Evolutionary conservation across 768 basidiomycete genomes (phyloP), one percentile per base, ranked within the genome.

Genomic region (Tulasnella sp.): DNA sequence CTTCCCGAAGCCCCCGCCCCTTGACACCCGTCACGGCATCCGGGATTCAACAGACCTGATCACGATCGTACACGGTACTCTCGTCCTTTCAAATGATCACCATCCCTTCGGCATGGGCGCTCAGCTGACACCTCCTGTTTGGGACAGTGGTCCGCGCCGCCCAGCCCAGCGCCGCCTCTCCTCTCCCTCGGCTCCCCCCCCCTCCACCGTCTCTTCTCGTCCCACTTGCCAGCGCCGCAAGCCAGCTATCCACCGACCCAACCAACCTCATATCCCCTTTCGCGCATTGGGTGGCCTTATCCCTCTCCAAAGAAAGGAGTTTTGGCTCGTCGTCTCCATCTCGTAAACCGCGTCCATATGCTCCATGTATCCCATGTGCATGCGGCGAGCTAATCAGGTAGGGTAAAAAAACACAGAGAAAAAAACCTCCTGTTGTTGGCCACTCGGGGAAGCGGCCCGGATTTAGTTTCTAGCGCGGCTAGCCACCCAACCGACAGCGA

Each of bases 261-360:
- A 26, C 15, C 35, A 35, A 35, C 35, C 35, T 23, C 32, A 57
- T n/a, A 29, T 29, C 61, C 32, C 26, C 26, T 13, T 35, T 67
- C n/a, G 26, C 57, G 11, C 57, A 7, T 61, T 48, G 48, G 48
- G 48, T 51, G 51, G 23, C 10, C 61, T 67, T 67, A 67, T 67
- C 61, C 35, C 26, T 67, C 61, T 67, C 61, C 61, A 29, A 26
- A 4, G 61, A 35, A 10, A 29, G 61, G 61, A 26, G 61, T 67
- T 32, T 13, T 23, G 10, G 9, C 55, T 57, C 55, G 61, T 67
- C 32, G 32, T 67, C 26, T 35, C 26, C 26, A 67, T 67, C 13
- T 67, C 61, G 61, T 67, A 67, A 67, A 67, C 61, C 61, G 29
- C 61, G 61, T 67, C 61, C 61, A 67, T 67, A 67, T 67, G 61